Evolutionary conservation across 805 yeast species (phyloP), one percentile per base, ranked within the genome.

Genomic region (Saccharomyces jurei): DNA sequence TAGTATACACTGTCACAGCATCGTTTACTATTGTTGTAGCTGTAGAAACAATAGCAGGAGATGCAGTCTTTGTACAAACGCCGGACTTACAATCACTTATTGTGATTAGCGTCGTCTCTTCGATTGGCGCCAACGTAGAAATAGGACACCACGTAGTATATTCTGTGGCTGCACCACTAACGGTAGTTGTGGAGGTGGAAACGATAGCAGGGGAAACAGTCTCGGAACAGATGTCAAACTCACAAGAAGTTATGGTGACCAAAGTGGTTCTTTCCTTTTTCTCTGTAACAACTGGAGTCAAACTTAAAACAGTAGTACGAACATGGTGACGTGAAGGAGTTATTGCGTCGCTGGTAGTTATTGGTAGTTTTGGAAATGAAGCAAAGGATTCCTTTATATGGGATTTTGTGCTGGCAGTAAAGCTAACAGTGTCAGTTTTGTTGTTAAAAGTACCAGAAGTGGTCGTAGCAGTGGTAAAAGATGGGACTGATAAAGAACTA

Each of bases 1-100:
- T 68, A 58, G 70, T 68, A 67, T 63, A 66, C 52, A 59, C 62
- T 48, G 71, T 67, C 54, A 69, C 71, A 54, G 63, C 63, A 58
- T 69, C 70, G 56, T 57, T 50, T 21, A 61, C 55, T 49, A 71
- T 65, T 31, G 63, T 60, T 25, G 74, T 71, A 25, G 69, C 68
- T 53, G 66, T 63, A 25, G 68, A 64, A 10, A 66, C 62, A 54
- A 59, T 52, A 52, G 70, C 68, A 52, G 69, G 60, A 28, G 70
- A 62, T 10, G 59, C 64, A 21, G 61, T 58, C 41, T 66, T 65
- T 29, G 56, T 46, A 56, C 74, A 69, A 17, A 56, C 57, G 57
- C 62, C 55, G 22, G 57, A 62, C 48, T 57, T 54, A 56, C 73
- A 69, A 22, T 70, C 64, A 46, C 71, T 67, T 56, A 67, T 58